Conservation (phyloP, 2,329 filamentous ascomycete species). For the Aspergillus jensenii region DNA sequence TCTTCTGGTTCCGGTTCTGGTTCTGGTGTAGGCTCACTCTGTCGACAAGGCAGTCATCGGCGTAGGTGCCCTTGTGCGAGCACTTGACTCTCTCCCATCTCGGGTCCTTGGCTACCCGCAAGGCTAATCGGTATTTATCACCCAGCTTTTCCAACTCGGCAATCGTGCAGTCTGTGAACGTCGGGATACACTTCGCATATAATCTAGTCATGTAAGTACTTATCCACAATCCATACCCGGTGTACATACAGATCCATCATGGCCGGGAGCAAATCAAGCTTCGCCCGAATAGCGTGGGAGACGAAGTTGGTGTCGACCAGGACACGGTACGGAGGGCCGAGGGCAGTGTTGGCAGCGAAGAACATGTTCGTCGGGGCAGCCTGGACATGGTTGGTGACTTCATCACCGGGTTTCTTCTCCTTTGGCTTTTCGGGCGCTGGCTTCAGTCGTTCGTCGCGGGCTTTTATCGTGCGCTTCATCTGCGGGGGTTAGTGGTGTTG, state of each 20-base stretch:
- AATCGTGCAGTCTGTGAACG: conserved; percentile 82
- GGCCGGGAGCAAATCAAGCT: conserved; percentile 80
- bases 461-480: conserved; percentile 23
- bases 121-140: conserved; percentile 80
- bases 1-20: too few species aligned
- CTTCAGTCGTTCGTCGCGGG: conserved; percentile 23
- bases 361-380: conserved; percentile 77
- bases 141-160: conserved; percentile 88
- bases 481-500: conserved; percentile 40
- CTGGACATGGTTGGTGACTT: conserved; percentile 17
- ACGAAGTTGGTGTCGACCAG: conserved; percentile 90
- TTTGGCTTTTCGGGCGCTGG: conserved; percentile 16
- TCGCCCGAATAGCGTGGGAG: conserved; percentile 84
- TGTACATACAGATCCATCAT: conserved; percentile 72
- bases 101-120: conserved; percentile 85
- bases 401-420: conserved; percentile 7
- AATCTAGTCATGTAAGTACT: conserved; percentile 48
- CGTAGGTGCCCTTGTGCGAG: conserved; percentile 85
- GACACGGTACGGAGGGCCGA: conserved; percentile 78
- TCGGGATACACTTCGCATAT: conserved; percentile 85
- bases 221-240: too few species aligned
- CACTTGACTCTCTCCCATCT: conserved; percentile 83
- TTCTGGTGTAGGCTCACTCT: conserved; percentile 44
- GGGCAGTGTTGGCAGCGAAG: conserved; percentile 83
- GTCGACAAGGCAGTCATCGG: conserved; percentile 82